Percentiles rank a stretch among this genome's conserved stretches.
phyloP scores from a whole-genome alignment of 768 basidiomycete genomes.

The Suillus weaverae region DNA sequence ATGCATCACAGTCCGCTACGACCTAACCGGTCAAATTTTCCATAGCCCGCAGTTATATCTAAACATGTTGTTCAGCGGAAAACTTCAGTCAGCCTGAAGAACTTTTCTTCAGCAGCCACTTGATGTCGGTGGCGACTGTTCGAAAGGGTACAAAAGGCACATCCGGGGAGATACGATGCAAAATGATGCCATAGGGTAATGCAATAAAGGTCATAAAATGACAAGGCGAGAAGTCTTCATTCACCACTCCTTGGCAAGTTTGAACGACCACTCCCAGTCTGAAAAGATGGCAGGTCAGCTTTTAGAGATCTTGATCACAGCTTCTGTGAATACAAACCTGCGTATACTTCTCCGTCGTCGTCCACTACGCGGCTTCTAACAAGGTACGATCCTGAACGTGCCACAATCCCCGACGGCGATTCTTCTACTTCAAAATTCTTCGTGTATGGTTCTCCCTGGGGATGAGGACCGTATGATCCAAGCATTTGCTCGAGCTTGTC shows the following conservation, averaged over 20 bases:
- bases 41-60: not conserved
- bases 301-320: not conserved
- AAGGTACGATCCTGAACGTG: constrained; percentile 74
- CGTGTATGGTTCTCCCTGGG: constrained; percentile 60
- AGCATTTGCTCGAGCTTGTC: constrained; percentile 95
- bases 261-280: constrained; percentile 75
- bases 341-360: constrained; percentile 80
- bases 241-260: constrained; percentile 91
- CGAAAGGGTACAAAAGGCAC: constrained; percentile 18
- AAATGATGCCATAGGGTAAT: constrained; percentile 29
- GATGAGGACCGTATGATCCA: constrained; percentile 83
- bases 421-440: constrained; percentile 79
- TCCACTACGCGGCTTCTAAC: constrained; percentile 86
- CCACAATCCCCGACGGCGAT: constrained; percentile 78
- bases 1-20: not conserved
- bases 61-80: not conserved
- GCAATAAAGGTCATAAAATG: constrained; percentile 15
- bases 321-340: constrained; percentile 50
- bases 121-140: not conserved
- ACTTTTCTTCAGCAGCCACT: not conserved
- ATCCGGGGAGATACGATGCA: constrained; percentile 29
- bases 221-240: constrained; percentile 12
- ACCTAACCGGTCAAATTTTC: not conserved
- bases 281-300: constrained; percentile 13
- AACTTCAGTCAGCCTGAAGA: not conserved